phyloP scores from a whole-genome alignment of 108 stramenopile species.

The Conticribra guillardii region DNA sequence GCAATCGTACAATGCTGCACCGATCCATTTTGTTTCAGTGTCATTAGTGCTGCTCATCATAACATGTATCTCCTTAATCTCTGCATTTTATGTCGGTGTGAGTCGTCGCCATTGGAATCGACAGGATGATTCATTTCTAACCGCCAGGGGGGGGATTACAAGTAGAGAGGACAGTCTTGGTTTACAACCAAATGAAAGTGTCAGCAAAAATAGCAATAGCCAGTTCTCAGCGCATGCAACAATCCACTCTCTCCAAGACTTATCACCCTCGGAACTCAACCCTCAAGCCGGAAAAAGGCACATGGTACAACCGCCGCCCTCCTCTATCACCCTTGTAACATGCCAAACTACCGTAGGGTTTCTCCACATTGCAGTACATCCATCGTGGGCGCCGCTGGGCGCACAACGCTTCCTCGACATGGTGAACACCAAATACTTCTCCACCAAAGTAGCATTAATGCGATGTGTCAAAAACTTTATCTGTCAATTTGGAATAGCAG shows the following conservation, averaged over 20 bases:
- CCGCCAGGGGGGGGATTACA: no score
- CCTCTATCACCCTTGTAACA: conserved; percentile 31
- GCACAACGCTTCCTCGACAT: conserved; percentile 78
- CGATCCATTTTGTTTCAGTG: no score
- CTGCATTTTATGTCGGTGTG: no score
- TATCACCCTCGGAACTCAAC: conserved; percentile 26
- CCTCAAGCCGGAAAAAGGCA: conserved; percentile 33
- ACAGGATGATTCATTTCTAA: no score
- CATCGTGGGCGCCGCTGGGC: conserved; percentile 84
- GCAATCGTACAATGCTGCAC: no score
- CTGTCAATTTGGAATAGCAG: conserved; percentile 88
- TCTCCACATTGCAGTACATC: conserved; percentile 63
- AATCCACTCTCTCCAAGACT: conserved; percentile 34
- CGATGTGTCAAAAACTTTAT: conserved; percentile 79
- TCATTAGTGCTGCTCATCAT: no score
- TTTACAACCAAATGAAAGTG: no score
- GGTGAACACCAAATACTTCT: conserved; percentile 77
- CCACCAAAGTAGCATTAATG: conserved; percentile 74
- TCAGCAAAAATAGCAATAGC: no score
- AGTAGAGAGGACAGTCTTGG: no score
- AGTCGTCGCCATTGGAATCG: no score
- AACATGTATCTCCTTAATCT: no score
- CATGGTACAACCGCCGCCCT: conserved; percentile 36
- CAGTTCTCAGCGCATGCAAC: no score
- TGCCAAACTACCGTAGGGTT: conserved; percentile 50